Percentiles rank a stretch among this genome's conserved stretches.
Conservation (phyloP, 805 yeast genomes). For the Maudiozyma bulderi region DNA sequence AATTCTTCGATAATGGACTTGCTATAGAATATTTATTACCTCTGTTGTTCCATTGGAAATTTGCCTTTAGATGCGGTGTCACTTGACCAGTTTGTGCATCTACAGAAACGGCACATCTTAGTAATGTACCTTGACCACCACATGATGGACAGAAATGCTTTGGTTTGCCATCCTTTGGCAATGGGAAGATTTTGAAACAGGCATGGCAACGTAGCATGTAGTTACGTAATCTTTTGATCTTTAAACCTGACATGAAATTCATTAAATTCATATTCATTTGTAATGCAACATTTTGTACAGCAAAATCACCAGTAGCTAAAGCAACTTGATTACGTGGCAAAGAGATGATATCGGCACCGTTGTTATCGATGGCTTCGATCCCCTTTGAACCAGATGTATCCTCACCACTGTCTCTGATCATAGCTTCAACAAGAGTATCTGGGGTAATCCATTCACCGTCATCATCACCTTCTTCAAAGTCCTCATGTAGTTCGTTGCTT, state of each 20-base stretch:
- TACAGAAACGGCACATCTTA: slow-evolving; percentile 85
- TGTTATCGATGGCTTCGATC: slow-evolving; percentile 27
- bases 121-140: slow-evolving; percentile 77
- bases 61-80: slow-evolving; percentile 79
- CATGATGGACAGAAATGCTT: slow-evolving; percentile 90
- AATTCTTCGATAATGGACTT: slow-evolving; percentile 75
- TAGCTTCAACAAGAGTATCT: slow-evolving; percentile 64
- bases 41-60: slow-evolving; percentile 87
- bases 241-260: slow-evolving; percentile 75
- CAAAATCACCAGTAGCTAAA: slow-evolving; percentile 90
- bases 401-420: slow-evolving; percentile 61
- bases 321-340: slow-evolving; percentile 57
- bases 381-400: slow-evolving; percentile 33
- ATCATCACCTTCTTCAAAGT: slow-evolving; percentile 46
- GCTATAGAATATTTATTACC: slow-evolving; percentile 79
- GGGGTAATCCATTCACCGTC: slow-evolving; percentile 94
- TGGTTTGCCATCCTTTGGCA: slow-evolving; percentile 65
- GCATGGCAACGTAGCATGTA: slow-evolving; percentile 97
- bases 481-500: slow-evolving; percentile 8
- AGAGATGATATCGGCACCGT: slow-evolving; percentile 15
- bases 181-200: slow-evolving; percentile 74
- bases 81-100: slow-evolving; percentile 70
- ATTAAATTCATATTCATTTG: slow-evolving; percentile 83
- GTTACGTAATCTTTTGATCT: slow-evolving; percentile 75
- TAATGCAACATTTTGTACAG: slow-evolving; percentile 89